Evolutionary conservation across 352 stramenopile species (phyloP).

Genomic region (Pythium insidiosum): DNA sequence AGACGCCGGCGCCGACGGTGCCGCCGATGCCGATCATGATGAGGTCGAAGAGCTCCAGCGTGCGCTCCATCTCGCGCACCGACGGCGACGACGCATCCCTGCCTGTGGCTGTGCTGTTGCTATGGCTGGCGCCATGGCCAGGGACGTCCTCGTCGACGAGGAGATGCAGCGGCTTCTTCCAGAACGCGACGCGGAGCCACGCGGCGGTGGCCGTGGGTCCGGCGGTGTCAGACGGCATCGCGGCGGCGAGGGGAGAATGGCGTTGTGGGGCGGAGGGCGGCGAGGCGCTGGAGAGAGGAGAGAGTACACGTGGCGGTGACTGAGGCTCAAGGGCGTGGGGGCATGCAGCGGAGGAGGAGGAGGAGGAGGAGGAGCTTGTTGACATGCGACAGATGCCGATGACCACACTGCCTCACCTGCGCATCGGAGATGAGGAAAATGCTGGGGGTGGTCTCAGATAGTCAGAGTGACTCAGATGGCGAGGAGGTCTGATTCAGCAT

Average conservation of each 20-base stretch:
- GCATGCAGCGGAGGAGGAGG: background rate
- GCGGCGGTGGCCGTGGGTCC: constrained; percentile 8
- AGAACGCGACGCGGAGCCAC: constrained; percentile 54
- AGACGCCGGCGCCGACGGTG: constrained; percentile 92
- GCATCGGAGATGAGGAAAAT: too few relatives aligned
- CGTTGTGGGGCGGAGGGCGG: too few relatives aligned
- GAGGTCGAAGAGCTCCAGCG: constrained; percentile 88
- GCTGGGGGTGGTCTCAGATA: too few relatives aligned
- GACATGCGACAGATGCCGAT: too few relatives aligned
- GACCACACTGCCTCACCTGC: too few relatives aligned
- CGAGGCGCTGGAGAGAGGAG: too few relatives aligned
- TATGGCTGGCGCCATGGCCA: constrained; percentile 4
- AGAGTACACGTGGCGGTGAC: too few relatives aligned
- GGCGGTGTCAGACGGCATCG: too few relatives aligned
- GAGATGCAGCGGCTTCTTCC: constrained; percentile 61
- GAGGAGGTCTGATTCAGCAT: too few relatives aligned
- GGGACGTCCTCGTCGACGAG: constrained; percentile 10
- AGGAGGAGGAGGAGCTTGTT: background rate
- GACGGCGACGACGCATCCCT: background rate
- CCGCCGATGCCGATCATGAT: constrained; percentile 91
- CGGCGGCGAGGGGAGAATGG: background rate
- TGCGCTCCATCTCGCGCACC: constrained; percentile 43
- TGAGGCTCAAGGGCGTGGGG: too few relatives aligned
- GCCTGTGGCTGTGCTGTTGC: background rate
- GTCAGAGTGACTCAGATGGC: too few relatives aligned